Percentiles rank a stretch among this genome's conserved stretches.
These are phyloP conservation scores for Fusarium duplospermum DNA, from an alignment of 2,329 filamentous ascomycete genomes.

Conservation along the genomic window DNA sequence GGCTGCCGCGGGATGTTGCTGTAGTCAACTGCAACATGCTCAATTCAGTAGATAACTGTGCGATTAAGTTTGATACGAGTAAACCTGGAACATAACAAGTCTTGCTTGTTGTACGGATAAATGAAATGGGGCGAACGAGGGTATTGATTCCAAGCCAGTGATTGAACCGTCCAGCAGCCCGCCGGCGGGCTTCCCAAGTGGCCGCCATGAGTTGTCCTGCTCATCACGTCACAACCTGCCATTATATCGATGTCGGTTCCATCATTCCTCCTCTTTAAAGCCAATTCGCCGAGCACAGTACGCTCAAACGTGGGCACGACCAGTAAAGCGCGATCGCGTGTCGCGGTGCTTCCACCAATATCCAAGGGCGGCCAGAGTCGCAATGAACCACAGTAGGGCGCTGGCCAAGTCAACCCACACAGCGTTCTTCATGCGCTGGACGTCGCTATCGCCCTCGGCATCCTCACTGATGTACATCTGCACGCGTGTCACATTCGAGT, in stretches of 20 bases:
- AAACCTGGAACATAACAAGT: slow-evolving; percentile 20
- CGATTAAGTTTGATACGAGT: slow-evolving; percentile 20
- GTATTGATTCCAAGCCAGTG: slow-evolving; percentile 12
- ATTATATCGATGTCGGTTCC: not conserved
- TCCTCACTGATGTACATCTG: slow-evolving; percentile 79
- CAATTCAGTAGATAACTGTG: slow-evolving; percentile 12
- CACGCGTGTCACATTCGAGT: slow-evolving; percentile 13
- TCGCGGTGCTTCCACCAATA: slow-evolving; percentile 71
- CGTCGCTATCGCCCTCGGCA: slow-evolving; percentile 69
- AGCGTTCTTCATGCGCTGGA: slow-evolving; percentile 84
- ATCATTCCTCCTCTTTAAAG: slow-evolving; percentile 7
- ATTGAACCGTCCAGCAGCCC: slow-evolving; percentile 13
- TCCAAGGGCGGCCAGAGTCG: slow-evolving; percentile 63
- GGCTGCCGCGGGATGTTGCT: slow-evolving; percentile 21
- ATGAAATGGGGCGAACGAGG: slow-evolving; percentile 9
- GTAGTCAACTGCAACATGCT: slow-evolving; percentile 13
- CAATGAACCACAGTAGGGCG: slow-evolving; percentile 80
- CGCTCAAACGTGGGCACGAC: slow-evolving; percentile 64
- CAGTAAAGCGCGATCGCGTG: slow-evolving; percentile 66
- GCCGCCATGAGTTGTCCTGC: slow-evolving; percentile 8
- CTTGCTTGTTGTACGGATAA: slow-evolving; percentile 1
- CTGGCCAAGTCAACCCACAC: slow-evolving; percentile 85
- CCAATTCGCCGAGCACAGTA: not conserved
- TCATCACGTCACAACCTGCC: not conserved
- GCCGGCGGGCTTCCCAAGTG: slow-evolving; percentile 24